Conservation (phyloP, 2,329 filamentous ascomycete genomes). For the Diplodia seriata region DNA sequence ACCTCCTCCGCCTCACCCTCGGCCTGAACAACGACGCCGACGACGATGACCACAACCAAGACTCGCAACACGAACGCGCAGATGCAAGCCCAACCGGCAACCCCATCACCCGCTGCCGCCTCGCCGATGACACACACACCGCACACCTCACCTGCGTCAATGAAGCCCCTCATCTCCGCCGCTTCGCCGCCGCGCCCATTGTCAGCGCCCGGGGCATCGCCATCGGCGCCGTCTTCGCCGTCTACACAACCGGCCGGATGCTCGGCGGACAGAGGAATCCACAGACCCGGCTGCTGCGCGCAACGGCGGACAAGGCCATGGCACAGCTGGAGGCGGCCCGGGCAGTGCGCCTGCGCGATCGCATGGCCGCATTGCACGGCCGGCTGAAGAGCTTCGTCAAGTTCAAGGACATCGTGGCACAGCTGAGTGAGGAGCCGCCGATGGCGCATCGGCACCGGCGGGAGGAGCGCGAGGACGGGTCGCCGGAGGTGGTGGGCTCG, state of each 20-base stretch:
- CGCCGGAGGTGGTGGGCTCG: too few relatives aligned
- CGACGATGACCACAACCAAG: too few relatives aligned
- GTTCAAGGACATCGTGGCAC: background rate
- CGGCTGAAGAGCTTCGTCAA: background rate
- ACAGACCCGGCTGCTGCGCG: conserved; percentile 10
- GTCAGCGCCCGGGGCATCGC: conserved; percentile 26
- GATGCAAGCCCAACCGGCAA: too few relatives aligned
- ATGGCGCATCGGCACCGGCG: too few relatives aligned
- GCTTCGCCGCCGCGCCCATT: conserved; percentile 34
- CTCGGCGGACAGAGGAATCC: conserved; percentile 9
- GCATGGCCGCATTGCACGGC: background rate
- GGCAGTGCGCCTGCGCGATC: background rate
- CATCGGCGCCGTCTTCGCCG: conserved; percentile 35
- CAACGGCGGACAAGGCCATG: conserved; percentile 33
- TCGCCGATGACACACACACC: background rate
- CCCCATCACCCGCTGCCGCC: background rate
- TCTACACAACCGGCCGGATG: conserved; percentile 23
- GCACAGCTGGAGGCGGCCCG: conserved; percentile 30
- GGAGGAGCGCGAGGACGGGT: too few relatives aligned
- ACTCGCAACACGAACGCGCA: too few relatives aligned
- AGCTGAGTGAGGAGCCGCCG: background rate
- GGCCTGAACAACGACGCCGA: background rate
- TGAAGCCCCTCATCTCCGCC: background rate
- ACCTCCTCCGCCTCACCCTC: background rate
- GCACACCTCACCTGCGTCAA: conserved; percentile 6